Base-by-base conservation (phyloP, 306 rosid genomes). In the Cucurbita moschata region DNA sequence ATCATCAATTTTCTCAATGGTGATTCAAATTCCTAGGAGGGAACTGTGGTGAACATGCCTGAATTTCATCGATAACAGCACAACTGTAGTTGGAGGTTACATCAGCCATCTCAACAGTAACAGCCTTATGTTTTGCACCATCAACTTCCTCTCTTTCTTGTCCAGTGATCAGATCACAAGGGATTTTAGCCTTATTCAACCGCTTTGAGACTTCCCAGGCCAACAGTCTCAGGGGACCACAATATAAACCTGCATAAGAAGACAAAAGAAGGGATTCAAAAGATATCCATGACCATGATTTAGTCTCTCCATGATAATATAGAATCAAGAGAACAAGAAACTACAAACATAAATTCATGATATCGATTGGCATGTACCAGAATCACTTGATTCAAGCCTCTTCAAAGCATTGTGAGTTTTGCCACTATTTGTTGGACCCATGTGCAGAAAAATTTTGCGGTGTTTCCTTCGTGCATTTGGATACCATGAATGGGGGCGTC, bases 371-470 rank as follows among this genome's bases (percentile, higher is more conserved):
- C 60, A 82, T 65, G 63, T 86, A 94, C 99, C 99, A 75, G 95
- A 91, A 81, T 87, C 76, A 87, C 99, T 87, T 47, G 88, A 86
- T 78, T 84, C 81, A 3, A 94, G 97, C 74, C 77, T 83, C 91
- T 91, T 87, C 79, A 94, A 18, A 85, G 96, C 99, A 78, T 89
- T 82, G 82, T 91, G 61, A 5, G 99, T 94, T 86, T 94, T 94
- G 74, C 99, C 99, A 71, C 99, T 91, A 80, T 94, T 91, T 23
- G 95, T 94, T 57, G 97, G 96, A 84, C 99, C 99, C 84, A 94
- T 88, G 85, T 94, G 97, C 86, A 94, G 77, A 85, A 94, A 44
- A 78, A 94, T 83, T 86, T 77, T 91, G 65, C 97, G 91, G 26
- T 47, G 86, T 84, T 89, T 91, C 83, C 55, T 81, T 73, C 96